A percentile compares a stretch with the other conserved stretches of the same genome.
Evolutionary conservation across 2,329 filamentous ascomycete genomes (phyloP).

Genomic region (Hypoxylon sp.): DNA sequence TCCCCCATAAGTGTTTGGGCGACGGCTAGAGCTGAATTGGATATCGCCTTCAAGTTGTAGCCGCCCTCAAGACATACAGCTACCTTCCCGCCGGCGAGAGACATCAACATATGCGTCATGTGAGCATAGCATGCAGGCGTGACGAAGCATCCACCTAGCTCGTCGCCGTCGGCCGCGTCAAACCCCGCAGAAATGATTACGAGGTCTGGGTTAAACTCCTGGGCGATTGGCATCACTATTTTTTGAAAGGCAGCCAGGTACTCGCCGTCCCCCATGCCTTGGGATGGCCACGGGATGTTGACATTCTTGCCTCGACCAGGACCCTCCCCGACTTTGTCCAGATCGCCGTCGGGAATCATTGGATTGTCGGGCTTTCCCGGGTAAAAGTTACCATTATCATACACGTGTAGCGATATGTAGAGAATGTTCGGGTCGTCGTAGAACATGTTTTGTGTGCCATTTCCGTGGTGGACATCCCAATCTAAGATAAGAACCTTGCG

Average conservation of each 20-base stretch:
- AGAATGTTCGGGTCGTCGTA: constrained; percentile 94
- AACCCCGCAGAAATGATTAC: constrained; percentile 97
- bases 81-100: constrained; percentile 87
- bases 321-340: constrained; percentile 69
- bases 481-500: constrained; percentile 93
- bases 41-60: constrained; percentile 94
- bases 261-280: constrained; percentile 94
- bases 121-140: constrained; percentile 93
- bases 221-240: constrained; percentile 94
- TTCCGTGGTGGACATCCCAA: constrained; percentile 87
- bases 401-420: constrained; percentile 95
- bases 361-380: constrained; percentile 73
- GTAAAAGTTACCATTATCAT: constrained; percentile 86
- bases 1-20: constrained; percentile 96
- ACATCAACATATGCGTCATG: constrained; percentile 99
- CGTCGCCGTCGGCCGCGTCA: constrained; percentile 93
- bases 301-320: constrained; percentile 71
- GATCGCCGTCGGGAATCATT: constrained; percentile 70
- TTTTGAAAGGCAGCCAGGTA: constrained; percentile 97
- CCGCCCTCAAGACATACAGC: constrained; percentile 95
- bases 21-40: constrained; percentile 90
- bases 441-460: constrained; percentile 96
- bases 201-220: constrained; percentile 92
- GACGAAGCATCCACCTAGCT: constrained; percentile 92
- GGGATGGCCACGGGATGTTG: constrained; percentile 75